Evolutionary conservation across 805 yeast genomes (phyloP), one percentile per base, ranked within the genome.

Genomic region (Maudiozyma turicensis): DNA sequence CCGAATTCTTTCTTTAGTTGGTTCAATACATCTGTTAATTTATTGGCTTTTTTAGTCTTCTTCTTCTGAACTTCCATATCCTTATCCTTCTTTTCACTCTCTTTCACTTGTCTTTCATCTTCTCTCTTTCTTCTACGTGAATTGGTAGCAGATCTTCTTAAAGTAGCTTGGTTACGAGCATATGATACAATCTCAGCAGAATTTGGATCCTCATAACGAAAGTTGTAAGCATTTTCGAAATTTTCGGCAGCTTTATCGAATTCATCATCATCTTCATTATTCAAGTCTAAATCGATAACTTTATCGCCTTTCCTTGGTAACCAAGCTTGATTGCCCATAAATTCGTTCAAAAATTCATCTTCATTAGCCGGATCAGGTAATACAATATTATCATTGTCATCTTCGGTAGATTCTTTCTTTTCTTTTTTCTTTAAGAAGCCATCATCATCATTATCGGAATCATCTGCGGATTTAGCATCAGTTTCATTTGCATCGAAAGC

Each of bases 161-260:
- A 74, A 0, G 98, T 88, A 28, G 93, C 95, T 67, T 89, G 96
- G 41, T 74, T 83, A 77, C 99, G 88, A 2, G 98, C 97, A 71
- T 91, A 93, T 14, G 95, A 84, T 15, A 90, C 84, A 65, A 93
- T 86, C 60, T 91, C 96, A 0, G 91, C 87, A 6, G 96, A 77
- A 55, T 81, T 80, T 13, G 95, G 89, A 59, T 90, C 97, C 68
- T 93, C 99, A 64, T 78, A 93, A 64, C 99, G 78, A 74, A 91
- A 91, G 61, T 93, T 93, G 69, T 90, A 91, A 0, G 95, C 96
- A 54, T 81, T 80, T 67, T 93, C 99, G 59, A 87, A 89, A 59
- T 80, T 72, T 58, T 93, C 99, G 6, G 85, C 96, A 2, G 95
- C 93, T 41, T 87, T 86, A 45, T 91, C 97, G 60, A 90, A 90